A percentile compares a stretch with the other conserved stretches of the same genome.
Conservation (phyloP, 1,284 basidiomycete genomes). For the Irpex sp. region DNA sequence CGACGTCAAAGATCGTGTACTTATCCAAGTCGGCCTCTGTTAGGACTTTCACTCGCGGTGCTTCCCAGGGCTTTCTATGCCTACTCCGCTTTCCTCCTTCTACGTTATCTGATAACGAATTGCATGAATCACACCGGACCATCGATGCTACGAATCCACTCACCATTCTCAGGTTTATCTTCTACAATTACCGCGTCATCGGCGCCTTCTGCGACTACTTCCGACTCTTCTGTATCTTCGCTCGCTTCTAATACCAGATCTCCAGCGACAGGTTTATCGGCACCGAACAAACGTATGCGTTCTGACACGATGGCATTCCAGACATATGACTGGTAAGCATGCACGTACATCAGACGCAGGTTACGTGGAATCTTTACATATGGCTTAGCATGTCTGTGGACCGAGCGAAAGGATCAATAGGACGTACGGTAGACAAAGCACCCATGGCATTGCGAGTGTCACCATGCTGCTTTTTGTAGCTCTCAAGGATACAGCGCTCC, state of each 20-base stretch:
- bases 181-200: conserved; percentile 28
- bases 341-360: conserved; percentile 94
- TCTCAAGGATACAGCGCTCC: conserved; percentile 89
- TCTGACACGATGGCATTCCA: conserved; percentile 98
- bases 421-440: conserved; percentile 75
- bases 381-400: neutral
- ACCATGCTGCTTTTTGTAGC: conserved; percentile 77
- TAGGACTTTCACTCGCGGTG: conserved; percentile 73
- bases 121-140: conserved; percentile 12
- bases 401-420: neutral
- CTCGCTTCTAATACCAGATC: conserved; percentile 77
- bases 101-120: conserved; percentile 14
- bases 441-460: conserved; percentile 83
- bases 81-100: conserved; percentile 24
- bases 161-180: conserved; percentile 15
- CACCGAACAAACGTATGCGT: conserved; percentile 78
- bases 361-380: conserved; percentile 83
- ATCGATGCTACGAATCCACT: conserved; percentile 33
- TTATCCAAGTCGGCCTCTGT: conserved; percentile 72
- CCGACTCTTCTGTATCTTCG: conserved; percentile 33
- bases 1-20: conserved; percentile 89
- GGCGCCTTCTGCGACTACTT: conserved; percentile 42
- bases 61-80: conserved; percentile 51
- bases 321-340: conserved; percentile 98
- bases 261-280: conserved; percentile 75